Conservation (phyloP, 345 rosid species). For the Citrus maxima region DNA sequence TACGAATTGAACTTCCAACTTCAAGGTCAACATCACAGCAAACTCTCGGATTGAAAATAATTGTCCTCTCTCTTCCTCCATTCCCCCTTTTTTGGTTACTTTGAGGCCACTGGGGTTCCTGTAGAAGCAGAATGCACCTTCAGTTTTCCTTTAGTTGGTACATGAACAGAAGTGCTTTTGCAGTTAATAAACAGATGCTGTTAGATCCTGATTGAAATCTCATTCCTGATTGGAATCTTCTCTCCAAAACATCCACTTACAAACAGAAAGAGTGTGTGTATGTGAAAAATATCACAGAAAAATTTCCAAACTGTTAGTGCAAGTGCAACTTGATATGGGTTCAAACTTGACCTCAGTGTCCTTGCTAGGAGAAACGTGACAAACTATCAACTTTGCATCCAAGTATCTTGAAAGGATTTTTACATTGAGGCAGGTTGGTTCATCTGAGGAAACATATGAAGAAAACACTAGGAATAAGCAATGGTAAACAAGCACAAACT, state of each 20-base stretch:
- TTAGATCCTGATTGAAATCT: too few relatives aligned
- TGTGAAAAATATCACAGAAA: too few relatives aligned
- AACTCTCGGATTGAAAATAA: slow-evolving; percentile 74
- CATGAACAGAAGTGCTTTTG: background rate
- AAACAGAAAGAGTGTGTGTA: too few relatives aligned
- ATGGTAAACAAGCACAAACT: background rate
- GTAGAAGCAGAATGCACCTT: slow-evolving; percentile 23
- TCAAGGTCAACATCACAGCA: slow-evolving; percentile 78
- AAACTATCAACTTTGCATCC: slow-evolving; percentile 77
- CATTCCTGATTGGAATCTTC: background rate
- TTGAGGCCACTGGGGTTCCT: slow-evolving; percentile 33
- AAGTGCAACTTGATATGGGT: background rate
- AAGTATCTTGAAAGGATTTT: slow-evolving; percentile 62
- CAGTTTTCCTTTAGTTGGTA: background rate
- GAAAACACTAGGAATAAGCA: slow-evolving; percentile 12
- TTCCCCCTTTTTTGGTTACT: slow-evolving; percentile 21
- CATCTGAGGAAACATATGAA: slow-evolving; percentile 40
- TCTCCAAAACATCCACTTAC: background rate
- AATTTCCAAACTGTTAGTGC: background rate
- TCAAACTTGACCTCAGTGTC: slow-evolving; percentile 48
- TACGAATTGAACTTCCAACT: slow-evolving; percentile 58
- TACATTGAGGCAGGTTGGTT: slow-evolving; percentile 36
- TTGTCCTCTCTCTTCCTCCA: slow-evolving; percentile 37
- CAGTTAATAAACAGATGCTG: background rate
- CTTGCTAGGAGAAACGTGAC: slow-evolving; percentile 48